Conservation (phyloP, 2,329 filamentous ascomycete species). For the Diaporthe destruens region DNA sequence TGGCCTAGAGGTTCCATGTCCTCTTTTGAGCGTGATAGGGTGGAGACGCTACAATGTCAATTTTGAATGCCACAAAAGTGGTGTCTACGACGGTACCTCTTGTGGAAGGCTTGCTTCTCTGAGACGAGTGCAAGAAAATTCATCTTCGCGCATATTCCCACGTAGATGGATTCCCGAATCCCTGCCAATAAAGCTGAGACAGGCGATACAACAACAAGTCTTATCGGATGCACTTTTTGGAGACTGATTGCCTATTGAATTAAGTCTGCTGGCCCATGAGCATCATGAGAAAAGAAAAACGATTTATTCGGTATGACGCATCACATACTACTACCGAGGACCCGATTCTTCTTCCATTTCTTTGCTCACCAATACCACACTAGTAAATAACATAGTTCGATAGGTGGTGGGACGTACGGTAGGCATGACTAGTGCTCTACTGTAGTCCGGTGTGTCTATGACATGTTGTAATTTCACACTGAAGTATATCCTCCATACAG, state of each 20-base stretch:
- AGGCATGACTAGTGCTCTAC: not conserved
- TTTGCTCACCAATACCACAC: too few relatives aligned
- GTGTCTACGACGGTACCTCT: not conserved
- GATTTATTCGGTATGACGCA: not conserved
- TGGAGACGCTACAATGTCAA: not conserved
- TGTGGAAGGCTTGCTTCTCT: not conserved
- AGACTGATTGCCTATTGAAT: too few relatives aligned
- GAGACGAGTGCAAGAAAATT: not conserved
- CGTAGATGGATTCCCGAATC: too few relatives aligned
- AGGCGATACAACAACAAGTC: not conserved
- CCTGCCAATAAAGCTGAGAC: not conserved
- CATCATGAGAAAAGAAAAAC: too few relatives aligned
- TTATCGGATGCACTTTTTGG: not conserved
- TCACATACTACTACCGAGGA: not conserved
- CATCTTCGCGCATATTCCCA: not conserved
- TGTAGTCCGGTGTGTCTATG: not conserved
- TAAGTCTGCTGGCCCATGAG: not conserved
- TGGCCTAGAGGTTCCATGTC: not conserved
- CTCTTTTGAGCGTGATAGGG: not conserved
- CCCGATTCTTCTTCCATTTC: not conserved
- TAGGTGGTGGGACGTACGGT: not conserved
- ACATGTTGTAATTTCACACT: not conserved
- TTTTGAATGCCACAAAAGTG: not conserved
- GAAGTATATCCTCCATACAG: not conserved
- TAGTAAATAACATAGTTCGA: not conserved